phyloP scores from a whole-genome alignment of 2,329 filamentous ascomycete genomes.

The Fusarium sp. region DNA sequence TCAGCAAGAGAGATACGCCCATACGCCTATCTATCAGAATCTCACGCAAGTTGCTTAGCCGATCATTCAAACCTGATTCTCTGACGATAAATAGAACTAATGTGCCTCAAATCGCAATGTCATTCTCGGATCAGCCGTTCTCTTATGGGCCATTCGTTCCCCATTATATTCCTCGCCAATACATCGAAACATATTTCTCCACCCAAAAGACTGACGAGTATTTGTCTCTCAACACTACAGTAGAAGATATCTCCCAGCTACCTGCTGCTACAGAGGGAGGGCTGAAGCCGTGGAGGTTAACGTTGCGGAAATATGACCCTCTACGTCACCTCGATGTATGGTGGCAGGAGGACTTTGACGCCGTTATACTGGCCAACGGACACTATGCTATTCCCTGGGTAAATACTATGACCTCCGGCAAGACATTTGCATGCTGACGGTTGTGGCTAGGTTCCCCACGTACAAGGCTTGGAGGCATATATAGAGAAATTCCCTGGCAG shows the following conservation, averaged over 20 bases:
- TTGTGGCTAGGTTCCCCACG: slow-evolving; percentile 53
- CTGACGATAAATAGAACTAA: slow-evolving; percentile 55
- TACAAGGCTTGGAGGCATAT: slow-evolving; percentile 56
- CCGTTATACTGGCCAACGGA: slow-evolving; percentile 55
- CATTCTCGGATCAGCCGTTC: slow-evolving; percentile 62
- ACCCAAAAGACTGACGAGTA: slow-evolving; percentile 57
- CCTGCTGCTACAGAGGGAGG: neutral
- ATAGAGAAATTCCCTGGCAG: slow-evolving; percentile 51
- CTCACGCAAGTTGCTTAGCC: slow-evolving; percentile 54
- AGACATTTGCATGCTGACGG: rapidly evolving
- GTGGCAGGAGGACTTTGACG: slow-evolving; percentile 63
- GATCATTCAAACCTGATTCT: neutral
- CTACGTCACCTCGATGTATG: slow-evolving; percentile 57
- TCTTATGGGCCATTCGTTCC: slow-evolving; percentile 66
- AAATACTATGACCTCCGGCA: slow-evolving; percentile 8
- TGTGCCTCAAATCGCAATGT: slow-evolving; percentile 66
- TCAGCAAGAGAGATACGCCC: slow-evolving; percentile 55
- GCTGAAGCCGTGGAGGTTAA: slow-evolving; percentile 56
- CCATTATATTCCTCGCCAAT: slow-evolving; percentile 64
- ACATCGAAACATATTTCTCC: slow-evolving; percentile 66
- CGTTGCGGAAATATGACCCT: slow-evolving; percentile 57
- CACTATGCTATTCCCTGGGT: slow-evolving; percentile 59
- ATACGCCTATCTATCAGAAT: slow-evolving; percentile 62
- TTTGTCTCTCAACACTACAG: slow-evolving; percentile 61
- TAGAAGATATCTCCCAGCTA: slow-evolving; percentile 58